Percentiles rank a stretch among this genome's conserved stretches.
phyloP scores from a whole-genome alignment of 163 green algal genomes.

The Dunaliella salina region DNA sequence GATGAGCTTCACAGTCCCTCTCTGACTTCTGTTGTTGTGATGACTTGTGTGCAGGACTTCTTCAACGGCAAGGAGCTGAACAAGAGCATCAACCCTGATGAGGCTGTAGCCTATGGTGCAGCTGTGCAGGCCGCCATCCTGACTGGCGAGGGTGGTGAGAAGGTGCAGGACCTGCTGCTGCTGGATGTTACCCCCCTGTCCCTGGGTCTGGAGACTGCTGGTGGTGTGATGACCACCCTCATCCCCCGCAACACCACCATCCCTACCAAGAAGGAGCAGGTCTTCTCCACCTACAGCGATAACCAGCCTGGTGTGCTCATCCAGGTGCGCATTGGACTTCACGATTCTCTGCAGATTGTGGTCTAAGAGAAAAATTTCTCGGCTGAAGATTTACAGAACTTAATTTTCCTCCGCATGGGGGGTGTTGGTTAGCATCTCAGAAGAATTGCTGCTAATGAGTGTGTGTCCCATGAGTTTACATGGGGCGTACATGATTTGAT shows the following conservation, averaged over 20 bases:
- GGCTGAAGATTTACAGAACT: no score
- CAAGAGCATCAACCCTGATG: slow-evolving; percentile 99
- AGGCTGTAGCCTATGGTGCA: slow-evolving; percentile 96
- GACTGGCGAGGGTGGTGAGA: slow-evolving; percentile 60
- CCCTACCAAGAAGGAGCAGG: slow-evolving; percentile 97
- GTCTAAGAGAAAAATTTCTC: no score
- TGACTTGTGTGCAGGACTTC: slow-evolving; percentile 75
- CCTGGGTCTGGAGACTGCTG: slow-evolving; percentile 93
- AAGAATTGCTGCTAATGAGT: no score
- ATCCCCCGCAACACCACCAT: slow-evolving; percentile 97
- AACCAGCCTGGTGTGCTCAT: slow-evolving; percentile 92
- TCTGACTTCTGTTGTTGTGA: no score
- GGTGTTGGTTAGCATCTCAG: no score
- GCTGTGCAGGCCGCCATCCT: slow-evolving; percentile 82
- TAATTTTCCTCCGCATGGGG: no score
- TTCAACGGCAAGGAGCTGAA: slow-evolving; percentile 98
- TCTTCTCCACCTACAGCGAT: slow-evolving; percentile 96
- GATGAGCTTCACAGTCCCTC: no score
- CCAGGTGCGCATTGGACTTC: slow-evolving; percentile 58
- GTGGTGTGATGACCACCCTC: slow-evolving; percentile 90
- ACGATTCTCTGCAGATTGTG: no score
- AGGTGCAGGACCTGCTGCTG: slow-evolving; percentile 86
- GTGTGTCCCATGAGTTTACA: background rate
- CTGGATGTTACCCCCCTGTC: slow-evolving; percentile 91
- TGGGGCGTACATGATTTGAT: no score